Evolutionary conservation across 306 rosid species (phyloP).

Genomic region (peach (Prunus persica)): Prunus_persica_NCBIv2 NC_034009.1:5373501-5374000

Average conservation of each 20-base stretch:
- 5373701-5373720: background rate
- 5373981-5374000: too few species aligned
- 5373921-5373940: background rate
- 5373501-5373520: constrained; percentile 27
- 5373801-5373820: too few species aligned
- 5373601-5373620: background rate
- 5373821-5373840: too few species aligned
- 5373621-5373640: background rate
- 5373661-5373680: background rate
- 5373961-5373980: background rate
- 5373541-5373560: constrained; percentile 19
- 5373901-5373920: background rate
- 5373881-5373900: background rate
- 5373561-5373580: background rate
- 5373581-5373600: background rate
- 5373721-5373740: background rate
- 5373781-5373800: background rate
- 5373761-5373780: background rate
- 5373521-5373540: background rate
- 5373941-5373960: background rate
- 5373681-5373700: background rate
- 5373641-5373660: background rate
- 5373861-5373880: too few species aligned
- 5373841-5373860: background rate
- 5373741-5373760: background rate